A percentile compares a stretch with the other conserved stretches of the same genome.
These are phyloP conservation scores for Sideroxylon spinosum DNA, from an alignment of 179 eudicot species.

Conservation along the genomic window DNA sequence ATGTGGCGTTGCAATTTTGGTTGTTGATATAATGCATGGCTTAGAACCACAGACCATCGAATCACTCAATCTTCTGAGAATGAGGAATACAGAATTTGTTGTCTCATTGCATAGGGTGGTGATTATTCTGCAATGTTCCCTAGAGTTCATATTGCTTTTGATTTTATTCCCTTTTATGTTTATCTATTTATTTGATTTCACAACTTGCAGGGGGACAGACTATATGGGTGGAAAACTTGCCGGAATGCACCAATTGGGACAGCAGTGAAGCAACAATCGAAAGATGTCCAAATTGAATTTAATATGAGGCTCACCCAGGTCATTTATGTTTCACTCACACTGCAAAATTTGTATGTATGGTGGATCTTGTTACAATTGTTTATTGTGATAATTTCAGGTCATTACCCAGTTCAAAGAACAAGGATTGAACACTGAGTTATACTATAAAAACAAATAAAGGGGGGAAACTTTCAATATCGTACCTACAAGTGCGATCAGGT, in stretches of 20 bases:
- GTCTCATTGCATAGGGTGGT: constrained; percentile 84
- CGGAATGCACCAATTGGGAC: constrained; percentile 68
- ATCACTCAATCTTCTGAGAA: constrained; percentile 81
- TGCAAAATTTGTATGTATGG: neutral
- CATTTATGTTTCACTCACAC: neutral
- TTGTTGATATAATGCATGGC: constrained; percentile 94
- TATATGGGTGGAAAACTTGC: constrained; percentile 79
- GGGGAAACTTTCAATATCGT: constrained; percentile 84
- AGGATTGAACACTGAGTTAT: constrained; percentile 82
- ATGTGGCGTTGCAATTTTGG: constrained; percentile 90
- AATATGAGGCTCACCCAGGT: constrained; percentile 68
- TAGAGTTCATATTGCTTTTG: neutral
- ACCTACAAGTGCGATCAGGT: constrained; percentile 97
- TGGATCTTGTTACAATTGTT: neutral
- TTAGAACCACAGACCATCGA: constrained; percentile 92
- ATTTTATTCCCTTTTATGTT: neutral
- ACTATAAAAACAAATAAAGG: constrained; percentile 85
- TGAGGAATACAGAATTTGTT: constrained; percentile 87
- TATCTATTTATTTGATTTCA: constrained; percentile 10
- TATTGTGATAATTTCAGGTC: constrained; percentile 38
- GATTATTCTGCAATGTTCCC: constrained; percentile 14
- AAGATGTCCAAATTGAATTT: constrained; percentile 71
- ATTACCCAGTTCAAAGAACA: constrained; percentile 80
- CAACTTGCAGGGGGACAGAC: constrained; percentile 64
- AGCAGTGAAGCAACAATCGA: constrained; percentile 74